These are phyloP conservation scores for Kokia cookei DNA, from an alignment of 441 rosid species.

Conservation along the genomic window DNA sequence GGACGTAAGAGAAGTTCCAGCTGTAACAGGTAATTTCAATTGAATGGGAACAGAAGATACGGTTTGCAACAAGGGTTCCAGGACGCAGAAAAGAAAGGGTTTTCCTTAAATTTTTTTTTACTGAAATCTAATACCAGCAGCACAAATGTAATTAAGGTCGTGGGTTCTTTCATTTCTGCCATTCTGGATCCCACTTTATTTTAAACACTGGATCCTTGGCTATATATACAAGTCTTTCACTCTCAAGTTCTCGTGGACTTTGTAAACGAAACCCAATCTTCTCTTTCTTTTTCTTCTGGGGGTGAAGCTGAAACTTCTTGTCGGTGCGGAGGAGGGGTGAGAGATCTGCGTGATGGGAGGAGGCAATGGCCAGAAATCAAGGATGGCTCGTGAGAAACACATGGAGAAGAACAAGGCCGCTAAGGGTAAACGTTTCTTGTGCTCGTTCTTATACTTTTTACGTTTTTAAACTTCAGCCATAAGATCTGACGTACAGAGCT, in stretches of 20 bases:
- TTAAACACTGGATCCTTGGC: neutral
- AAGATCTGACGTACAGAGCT: neutral
- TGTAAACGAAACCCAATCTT: neutral
- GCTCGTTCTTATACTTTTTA: neutral
- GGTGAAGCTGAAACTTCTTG: neutral
- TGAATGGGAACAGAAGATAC: neutral
- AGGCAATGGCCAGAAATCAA: conserved; percentile 90
- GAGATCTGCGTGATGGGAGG: conserved; percentile 58
- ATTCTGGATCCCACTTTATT: neutral
- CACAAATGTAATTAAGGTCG: neutral
- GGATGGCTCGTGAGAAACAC: conserved; percentile 79
- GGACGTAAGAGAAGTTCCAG: no score
- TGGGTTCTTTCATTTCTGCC: neutral
- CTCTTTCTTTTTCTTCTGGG: no score
- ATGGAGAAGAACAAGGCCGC: conserved; percentile 63
- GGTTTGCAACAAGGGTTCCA: neutral
- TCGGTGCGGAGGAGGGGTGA: neutral
- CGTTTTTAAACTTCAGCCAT: neutral
- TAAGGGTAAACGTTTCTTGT: conserved; percentile 27
- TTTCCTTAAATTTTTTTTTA: neutral
- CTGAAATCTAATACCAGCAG: neutral
- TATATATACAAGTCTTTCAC: neutral
- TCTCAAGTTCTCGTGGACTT: neutral
- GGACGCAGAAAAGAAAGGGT: neutral
- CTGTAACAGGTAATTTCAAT: no score